Base-by-base conservation (phyloP, 768 basidiomycete genomes). In the Phylloporus sp. region DNA sequence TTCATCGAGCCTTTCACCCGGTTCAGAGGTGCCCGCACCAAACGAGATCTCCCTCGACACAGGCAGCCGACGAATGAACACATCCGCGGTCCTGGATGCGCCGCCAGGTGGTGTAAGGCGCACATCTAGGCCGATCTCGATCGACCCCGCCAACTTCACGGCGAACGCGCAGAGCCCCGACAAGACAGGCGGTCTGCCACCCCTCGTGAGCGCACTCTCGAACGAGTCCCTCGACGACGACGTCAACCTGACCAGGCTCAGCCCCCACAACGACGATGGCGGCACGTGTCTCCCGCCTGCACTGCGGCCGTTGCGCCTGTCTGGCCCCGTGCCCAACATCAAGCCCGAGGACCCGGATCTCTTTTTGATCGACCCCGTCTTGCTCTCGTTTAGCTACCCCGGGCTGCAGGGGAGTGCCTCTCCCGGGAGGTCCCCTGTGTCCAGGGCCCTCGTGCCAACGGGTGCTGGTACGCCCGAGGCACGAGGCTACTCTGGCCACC, bases 291-390 rank as follows among this genome's bases (percentile, higher is more conserved):
- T 67, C 6, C 67, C 69, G 3, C 56, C 61, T 2, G 48, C 40
- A 5, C 49, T 68, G 32, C 50, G 57, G 39, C 62, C 56, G 2
- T 27, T 70, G 11, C 59, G 57, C 8, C 34, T 70, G 2, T 43
- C n/a, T 4, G 59, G 57, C 0, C 55, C 63, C 20, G n/a, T 56
- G 22, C 28, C 48, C 22, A 36, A 45, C 29, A 6, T 34, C 22
- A 18, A 45, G 29, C 20, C 29, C 20, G 38, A 16, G 16, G 39
- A 32, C 31, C 16, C 29, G 7, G 40, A 42, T 11, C 41, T 47
- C 10, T 40, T 62, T 26, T 63, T 62, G 41, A 69, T 68, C 35
- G 69, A 68, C 18, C 69, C 67, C 26, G 27, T 42, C 12, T 15
- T 70, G 28, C 58, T 70, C 38, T 50, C 57, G 20, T 49, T 55